Base-by-base conservation (phyloP, 2,329 filamentous ascomycete species). In the Stagonosporopsis cucurbitacearum region DNA sequence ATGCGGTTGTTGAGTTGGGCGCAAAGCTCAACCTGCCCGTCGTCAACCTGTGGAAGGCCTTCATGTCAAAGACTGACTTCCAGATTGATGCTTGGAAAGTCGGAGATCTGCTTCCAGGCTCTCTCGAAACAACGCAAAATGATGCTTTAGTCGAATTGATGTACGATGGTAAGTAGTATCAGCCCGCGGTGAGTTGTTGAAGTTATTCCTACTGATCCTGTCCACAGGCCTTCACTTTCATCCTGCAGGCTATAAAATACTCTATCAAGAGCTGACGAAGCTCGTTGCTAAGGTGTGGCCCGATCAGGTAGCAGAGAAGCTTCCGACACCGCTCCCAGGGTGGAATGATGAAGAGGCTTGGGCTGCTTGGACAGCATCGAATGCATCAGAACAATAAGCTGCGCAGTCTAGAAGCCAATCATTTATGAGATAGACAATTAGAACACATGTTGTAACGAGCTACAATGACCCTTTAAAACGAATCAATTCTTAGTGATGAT, bases 31-130 rank as follows among this genome's bases (percentile, higher is more conserved):
- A 77, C 6, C 66, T 94, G 3, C 81, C 86, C 0, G 83, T 94
- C 1, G 78, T 96, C 20, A 91, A 98, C 75, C 82, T 98, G 1
- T 96, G 91, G 86, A 83, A 85, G 58, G 86, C 86, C 0, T 83
- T 97, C 66, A 91, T 96, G 87, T 80, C 85, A 51, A 81, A 84
- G 41, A 79, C 81, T 2, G 82, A 81, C 1, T 87, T 84, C 77
- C 71, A 79, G 15, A 43, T 56, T 8, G 61, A 64, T 13, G 75
- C 77, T 1, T 74, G 72, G 72, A 63, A 69, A 35, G 46, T 57
- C 20, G 81, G 79, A 6, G 76, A 81, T 35, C 75, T 79, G 4
- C 68, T 88, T 25, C 74, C 79, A 13, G 82, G 93, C 74, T 79
- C 85, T 75, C 72, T 82, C 72, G 72, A 85, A 76, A 76, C 84